Conservation (phyloP, 768 basidiomycete genomes). For the Phlebiopsis gigantea region DNA sequence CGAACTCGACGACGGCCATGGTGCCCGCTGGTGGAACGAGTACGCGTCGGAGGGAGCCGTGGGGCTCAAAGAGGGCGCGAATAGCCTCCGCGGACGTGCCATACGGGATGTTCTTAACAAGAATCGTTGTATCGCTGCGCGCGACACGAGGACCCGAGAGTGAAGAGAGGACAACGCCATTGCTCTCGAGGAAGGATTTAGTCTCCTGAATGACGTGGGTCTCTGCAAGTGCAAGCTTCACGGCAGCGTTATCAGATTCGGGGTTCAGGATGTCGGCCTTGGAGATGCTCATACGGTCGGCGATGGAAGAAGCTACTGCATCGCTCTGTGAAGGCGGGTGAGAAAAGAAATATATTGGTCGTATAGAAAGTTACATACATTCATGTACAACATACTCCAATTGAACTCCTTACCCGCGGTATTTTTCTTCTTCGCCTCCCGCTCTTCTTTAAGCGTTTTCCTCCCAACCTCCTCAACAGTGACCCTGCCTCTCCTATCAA, state of each 20-base stretch:
- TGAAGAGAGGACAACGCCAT: slow-evolving; percentile 60
- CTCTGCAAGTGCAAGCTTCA: slow-evolving; percentile 94
- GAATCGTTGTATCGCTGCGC: slow-evolving; percentile 74
- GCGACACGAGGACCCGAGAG: slow-evolving; percentile 38
- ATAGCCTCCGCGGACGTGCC: slow-evolving; percentile 70
- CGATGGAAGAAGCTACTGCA: slow-evolving; percentile 87
- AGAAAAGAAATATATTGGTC: slow-evolving; percentile 21
- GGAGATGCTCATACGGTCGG: slow-evolving; percentile 79
- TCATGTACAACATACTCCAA: slow-evolving; percentile 96
- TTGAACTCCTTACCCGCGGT: slow-evolving; percentile 77
- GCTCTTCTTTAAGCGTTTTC: slow-evolving; percentile 56
- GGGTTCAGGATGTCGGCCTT: slow-evolving; percentile 89
- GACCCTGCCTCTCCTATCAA: slow-evolving; percentile 52
- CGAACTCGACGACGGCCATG: slow-evolving; percentile 87
- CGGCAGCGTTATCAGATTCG: slow-evolving; percentile 76
- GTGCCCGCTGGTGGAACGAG: slow-evolving; percentile 90
- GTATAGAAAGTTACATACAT: slow-evolving; percentile 56
- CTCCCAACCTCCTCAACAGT: slow-evolving; percentile 41
- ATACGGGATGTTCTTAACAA: slow-evolving; percentile 97
- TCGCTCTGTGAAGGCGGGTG: slow-evolving; percentile 58
- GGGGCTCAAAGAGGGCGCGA: slow-evolving; percentile 70
- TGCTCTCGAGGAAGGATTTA: slow-evolving; percentile 79
- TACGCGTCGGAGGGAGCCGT: slow-evolving; percentile 67
- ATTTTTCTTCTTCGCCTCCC: slow-evolving; percentile 55
- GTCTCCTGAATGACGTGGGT: slow-evolving; percentile 96